Conservation (phyloP, 2,329 filamentous ascomycete species). For the Simplicillium aogashimaense region DNA sequence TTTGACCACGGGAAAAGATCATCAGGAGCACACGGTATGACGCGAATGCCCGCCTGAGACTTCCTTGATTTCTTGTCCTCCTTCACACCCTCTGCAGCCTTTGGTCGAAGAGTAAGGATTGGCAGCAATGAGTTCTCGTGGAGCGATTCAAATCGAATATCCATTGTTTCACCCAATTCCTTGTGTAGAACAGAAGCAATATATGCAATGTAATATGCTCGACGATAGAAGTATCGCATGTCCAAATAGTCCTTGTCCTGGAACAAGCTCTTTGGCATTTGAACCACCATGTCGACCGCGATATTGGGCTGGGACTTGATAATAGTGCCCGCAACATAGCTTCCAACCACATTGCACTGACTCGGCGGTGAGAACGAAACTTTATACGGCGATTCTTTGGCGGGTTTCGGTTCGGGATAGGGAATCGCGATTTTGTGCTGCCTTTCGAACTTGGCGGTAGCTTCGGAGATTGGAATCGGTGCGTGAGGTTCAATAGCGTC, state of each 20-base stretch:
- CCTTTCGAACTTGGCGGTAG: slow-evolving; percentile 56
- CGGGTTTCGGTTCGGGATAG: slow-evolving; percentile 72
- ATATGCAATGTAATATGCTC: slow-evolving; percentile 83
- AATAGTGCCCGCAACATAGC: slow-evolving; percentile 70
- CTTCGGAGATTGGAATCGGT: slow-evolving; percentile 49
- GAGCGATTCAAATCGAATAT: slow-evolving; percentile 53
- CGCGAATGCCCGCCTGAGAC: slow-evolving; percentile 42
- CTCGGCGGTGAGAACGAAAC: slow-evolving; percentile 66
- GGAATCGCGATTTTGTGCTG: slow-evolving; percentile 63
- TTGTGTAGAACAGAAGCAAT: slow-evolving; percentile 61
- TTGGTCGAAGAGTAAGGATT: slow-evolving; percentile 39
- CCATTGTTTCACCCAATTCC: slow-evolving; percentile 40
- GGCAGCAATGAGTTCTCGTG: slow-evolving; percentile 72
- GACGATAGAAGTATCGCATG: slow-evolving; percentile 88
- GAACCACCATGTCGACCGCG: slow-evolving; percentile 73
- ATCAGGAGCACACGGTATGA: slow-evolving; percentile 66
- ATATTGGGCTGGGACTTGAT: slow-evolving; percentile 49
- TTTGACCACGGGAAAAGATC: slow-evolving; percentile 62
- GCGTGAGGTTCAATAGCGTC: slow-evolving; percentile 40
- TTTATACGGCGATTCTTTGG: slow-evolving; percentile 70
- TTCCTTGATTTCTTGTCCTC: slow-evolving; percentile 11
- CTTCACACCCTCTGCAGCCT: slow-evolving; percentile 12
- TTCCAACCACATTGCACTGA: slow-evolving; percentile 80
- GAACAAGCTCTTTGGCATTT: slow-evolving; percentile 72
- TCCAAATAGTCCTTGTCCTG: slow-evolving; percentile 94